These are phyloP conservation scores for Pichia rugopelliculosa DNA, from an alignment of 805 yeast species.

Conservation along the genomic window DNA sequence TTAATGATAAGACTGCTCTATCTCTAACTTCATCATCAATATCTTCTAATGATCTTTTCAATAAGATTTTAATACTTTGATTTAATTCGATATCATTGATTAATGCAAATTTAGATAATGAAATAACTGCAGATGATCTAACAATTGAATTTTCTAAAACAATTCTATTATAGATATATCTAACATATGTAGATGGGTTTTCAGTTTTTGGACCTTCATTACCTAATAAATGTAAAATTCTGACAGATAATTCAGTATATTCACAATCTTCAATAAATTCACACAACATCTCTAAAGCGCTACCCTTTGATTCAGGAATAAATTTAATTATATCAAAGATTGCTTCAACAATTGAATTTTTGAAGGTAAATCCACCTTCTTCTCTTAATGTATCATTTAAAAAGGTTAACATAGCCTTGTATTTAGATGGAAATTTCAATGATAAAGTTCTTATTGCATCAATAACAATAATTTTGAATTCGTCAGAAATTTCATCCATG, in stretches of 20 bases:
- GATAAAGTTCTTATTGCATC: conserved; percentile 93
- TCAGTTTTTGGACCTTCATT: conserved; percentile 86
- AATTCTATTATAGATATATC: conserved; percentile 95
- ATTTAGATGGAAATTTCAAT: conserved; percentile 86
- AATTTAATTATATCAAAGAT: conserved; percentile 84
- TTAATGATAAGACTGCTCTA: conserved; percentile 82
- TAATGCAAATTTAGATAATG: conserved; percentile 84
- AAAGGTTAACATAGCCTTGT: conserved; percentile 72
- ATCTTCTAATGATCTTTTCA: conserved; percentile 80
- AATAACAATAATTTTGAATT: conserved; percentile 87
- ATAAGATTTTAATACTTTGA: conserved; percentile 63
- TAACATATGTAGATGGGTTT: conserved; percentile 83
- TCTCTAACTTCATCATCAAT: conserved; percentile 97
- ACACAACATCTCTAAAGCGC: conserved; percentile 81
- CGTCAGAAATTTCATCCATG: conserved; percentile 92
- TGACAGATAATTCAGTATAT: conserved; percentile 86
- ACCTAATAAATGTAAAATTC: conserved; percentile 86
- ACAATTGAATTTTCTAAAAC: conserved; percentile 93
- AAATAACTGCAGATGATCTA: conserved; percentile 91
- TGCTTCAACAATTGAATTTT: conserved; percentile 85
- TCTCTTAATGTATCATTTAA: conserved; percentile 79
- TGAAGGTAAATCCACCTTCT: conserved; percentile 83
- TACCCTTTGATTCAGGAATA: conserved; percentile 74
- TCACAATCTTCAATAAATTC: conserved; percentile 99
- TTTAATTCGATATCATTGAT: conserved; percentile 61